Evolutionary conservation across 2,329 filamentous ascomycete genomes (phyloP).

Genomic region (Zasmidium citrigriseum): DNA sequence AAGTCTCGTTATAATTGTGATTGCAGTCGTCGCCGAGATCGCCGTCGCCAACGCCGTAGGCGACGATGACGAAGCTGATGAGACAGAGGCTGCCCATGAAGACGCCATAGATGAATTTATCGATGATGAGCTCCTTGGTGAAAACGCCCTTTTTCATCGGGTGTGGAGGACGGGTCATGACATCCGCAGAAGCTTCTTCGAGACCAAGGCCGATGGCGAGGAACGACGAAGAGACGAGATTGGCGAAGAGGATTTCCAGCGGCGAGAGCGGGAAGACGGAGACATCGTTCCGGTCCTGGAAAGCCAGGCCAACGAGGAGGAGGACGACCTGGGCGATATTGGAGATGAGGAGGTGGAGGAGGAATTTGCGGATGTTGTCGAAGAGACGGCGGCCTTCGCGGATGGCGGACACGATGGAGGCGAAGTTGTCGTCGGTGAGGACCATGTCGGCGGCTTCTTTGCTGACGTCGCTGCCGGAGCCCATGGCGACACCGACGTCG

Average conservation of each 20-base stretch:
- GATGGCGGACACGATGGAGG: conserved; percentile 47
- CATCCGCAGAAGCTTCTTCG: conserved; percentile 48
- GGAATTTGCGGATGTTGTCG: conserved; percentile 51
- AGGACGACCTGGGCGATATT: conserved; percentile 52
- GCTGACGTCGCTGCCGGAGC: conserved; percentile 47
- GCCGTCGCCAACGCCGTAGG: conserved; percentile 45
- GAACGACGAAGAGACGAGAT: conserved; percentile 50
- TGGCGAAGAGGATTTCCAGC: conserved; percentile 51
- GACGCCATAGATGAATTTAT: conserved; percentile 51
- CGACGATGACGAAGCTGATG: conserved; percentile 46
- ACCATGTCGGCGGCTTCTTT: conserved; percentile 49
- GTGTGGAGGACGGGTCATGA: conserved; percentile 49
- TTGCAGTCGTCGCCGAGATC: conserved; percentile 48
- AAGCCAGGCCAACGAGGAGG: conserved; percentile 48
- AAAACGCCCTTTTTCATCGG: conserved; percentile 47
- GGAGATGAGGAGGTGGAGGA: conserved; percentile 51
- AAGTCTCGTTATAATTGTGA: conserved; percentile 44
- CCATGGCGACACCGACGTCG: conserved; percentile 50
- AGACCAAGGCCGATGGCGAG: conserved; percentile 50
- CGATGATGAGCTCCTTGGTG: conserved; percentile 47
- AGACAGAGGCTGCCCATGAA: conserved; percentile 49
- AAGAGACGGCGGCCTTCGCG: conserved; percentile 54
- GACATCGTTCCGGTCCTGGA: conserved; percentile 45
- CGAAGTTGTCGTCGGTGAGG: conserved; percentile 48
- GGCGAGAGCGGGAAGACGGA: conserved; percentile 50